Percentiles rank a stretch among this genome's conserved stretches.
Evolutionary conservation across 352 stramenopile genomes (phyloP).

Genomic region (Pythium vanterpoolii): DNA sequence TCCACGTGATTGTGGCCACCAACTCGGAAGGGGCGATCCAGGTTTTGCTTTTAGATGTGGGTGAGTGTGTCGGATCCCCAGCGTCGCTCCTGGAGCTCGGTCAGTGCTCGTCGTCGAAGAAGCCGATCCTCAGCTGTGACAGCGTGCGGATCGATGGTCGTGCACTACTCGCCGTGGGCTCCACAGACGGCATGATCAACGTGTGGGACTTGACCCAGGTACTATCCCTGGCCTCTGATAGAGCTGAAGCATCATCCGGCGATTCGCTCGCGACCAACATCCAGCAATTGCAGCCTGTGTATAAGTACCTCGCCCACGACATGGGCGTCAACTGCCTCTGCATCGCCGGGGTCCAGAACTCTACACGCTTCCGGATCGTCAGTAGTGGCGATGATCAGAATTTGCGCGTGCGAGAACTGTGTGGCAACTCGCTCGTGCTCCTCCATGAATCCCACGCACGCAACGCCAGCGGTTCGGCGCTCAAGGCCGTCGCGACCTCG

Average conservation of each 20-base stretch:
- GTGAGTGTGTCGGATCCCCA: constrained; percentile 18
- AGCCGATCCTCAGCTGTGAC: constrained; percentile 76
- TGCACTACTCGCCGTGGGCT: constrained; percentile 65
- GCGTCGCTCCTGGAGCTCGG: constrained; percentile 35
- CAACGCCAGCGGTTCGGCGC: constrained; percentile 80
- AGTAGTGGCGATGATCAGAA: constrained; percentile 84
- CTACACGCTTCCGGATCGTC: constrained; percentile 49
- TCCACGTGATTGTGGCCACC: constrained; percentile 55
- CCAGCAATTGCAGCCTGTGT: constrained; percentile 32
- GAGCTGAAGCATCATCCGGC: not conserved
- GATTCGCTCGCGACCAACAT: constrained; percentile 14
- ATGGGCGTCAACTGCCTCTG: constrained; percentile 80
- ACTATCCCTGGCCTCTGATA: not conserved
- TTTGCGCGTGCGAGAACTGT: constrained; percentile 43
- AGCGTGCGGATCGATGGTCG: constrained; percentile 34
- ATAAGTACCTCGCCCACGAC: constrained; percentile 73
- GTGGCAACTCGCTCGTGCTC: constrained; percentile 31
- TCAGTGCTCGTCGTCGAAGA: constrained; percentile 57
- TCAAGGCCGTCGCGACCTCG: constrained; percentile 66
- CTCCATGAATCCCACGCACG: constrained; percentile 30
- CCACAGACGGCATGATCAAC: constrained; percentile 77
- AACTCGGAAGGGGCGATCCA: constrained; percentile 78
- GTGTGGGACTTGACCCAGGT: constrained; percentile 57
- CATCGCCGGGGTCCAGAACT: constrained; percentile 27
- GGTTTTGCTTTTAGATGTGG: constrained; percentile 57